Percentiles rank a stretch among this genome's conserved stretches.
phyloP scores from a whole-genome alignment of 108 stramenopile genomes.

The Licmophora abbreviata region DNA sequence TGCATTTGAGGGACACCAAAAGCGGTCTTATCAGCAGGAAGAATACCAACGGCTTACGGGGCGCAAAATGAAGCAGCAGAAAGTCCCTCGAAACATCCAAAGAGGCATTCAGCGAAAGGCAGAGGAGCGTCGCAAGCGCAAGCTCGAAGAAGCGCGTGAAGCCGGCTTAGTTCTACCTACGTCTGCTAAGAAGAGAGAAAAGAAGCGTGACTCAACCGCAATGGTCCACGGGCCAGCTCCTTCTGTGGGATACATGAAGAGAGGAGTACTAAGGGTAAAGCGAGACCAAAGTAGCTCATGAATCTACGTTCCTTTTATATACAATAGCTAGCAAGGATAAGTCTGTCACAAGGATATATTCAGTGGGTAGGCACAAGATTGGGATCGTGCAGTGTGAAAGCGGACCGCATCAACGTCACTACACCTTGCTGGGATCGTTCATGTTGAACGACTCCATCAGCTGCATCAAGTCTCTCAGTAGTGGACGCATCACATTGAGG shows the following conservation, averaged over 20 bases:
- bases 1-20: slow-evolving; percentile 60
- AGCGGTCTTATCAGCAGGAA: slow-evolving; percentile 50
- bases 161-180: slow-evolving; percentile 64
- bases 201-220: slow-evolving; percentile 5
- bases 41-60: slow-evolving; percentile 67
- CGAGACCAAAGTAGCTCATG: slow-evolving; percentile 7
- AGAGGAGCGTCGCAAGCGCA: slow-evolving; percentile 39
- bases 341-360: too few species aligned
- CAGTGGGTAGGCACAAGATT: too few species aligned
- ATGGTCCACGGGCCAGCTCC: slow-evolving; percentile 59
- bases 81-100: slow-evolving; percentile 61
- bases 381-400: too few species aligned
- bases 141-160: slow-evolving; percentile 48
- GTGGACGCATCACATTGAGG: slow-evolving; percentile 14
- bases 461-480: slow-evolving; percentile 29
- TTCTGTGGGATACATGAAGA: slow-evolving; percentile 66
- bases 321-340: too few species aligned
- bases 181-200: slow-evolving; percentile 15
- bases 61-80: slow-evolving; percentile 46
- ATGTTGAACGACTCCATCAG: slow-evolving; percentile 52
- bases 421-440: slow-evolving; percentile 64
- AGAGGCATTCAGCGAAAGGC: slow-evolving; percentile 69
- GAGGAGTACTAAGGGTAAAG: slow-evolving; percentile 58
- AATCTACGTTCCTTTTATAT: too few species aligned
- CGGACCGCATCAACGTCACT: too few species aligned